Base-by-base conservation (phyloP, 768 basidiomycete species). In the Ramaria sp. region DNA sequence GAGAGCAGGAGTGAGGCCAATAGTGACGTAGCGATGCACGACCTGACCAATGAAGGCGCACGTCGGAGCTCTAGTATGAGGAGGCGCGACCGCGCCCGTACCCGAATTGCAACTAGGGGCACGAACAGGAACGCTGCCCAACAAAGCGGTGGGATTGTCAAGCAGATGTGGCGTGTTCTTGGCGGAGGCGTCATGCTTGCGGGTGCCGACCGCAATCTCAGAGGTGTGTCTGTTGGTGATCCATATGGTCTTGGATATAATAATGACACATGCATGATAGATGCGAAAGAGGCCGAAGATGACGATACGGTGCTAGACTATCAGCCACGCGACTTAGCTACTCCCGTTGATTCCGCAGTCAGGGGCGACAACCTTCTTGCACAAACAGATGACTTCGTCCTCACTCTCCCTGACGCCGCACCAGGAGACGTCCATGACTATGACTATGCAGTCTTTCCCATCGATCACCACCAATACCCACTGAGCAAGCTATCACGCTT, bases 151-250 rank as follows among this genome's bases (percentile, higher is more conserved):
- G 53, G 53, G 8, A 55, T 55, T 10, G 34, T 32, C 28, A 55
- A 55, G 45, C 53, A 43, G 3, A 45, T 32, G 22, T 55, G 53
- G 53, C 41, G 53, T 15, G 53, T 55, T 25, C 22, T 55, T 27
- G 53, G 53, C 18, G 43, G 53, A 9, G 53, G 53, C 8, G 53
- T 55, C n/a, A 43, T 22, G 34, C 42, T 55, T 20, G 42, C 43
- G 13, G 13, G 9, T n/a, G 43, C 25, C 12, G 39, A 52, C 25
- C 39, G 51, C 10, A 38, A 27, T 32, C 20, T 41, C 13, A 41
- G 39, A 41, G 22, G 45, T 47, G 24, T 2, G 28, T 50, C 22
- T 32, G 28, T 24, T 30, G n/a, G 13, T 48, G 47, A 24, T 30
- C n/a, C 18, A 20, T 43, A 24, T 16, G 20, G 9, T 27, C 20